Percentiles rank a stretch among this genome's conserved stretches.
Evolutionary conservation across 306 rosid species (phyloP).

Genomic region (Mimosa bimucronata): DNA sequence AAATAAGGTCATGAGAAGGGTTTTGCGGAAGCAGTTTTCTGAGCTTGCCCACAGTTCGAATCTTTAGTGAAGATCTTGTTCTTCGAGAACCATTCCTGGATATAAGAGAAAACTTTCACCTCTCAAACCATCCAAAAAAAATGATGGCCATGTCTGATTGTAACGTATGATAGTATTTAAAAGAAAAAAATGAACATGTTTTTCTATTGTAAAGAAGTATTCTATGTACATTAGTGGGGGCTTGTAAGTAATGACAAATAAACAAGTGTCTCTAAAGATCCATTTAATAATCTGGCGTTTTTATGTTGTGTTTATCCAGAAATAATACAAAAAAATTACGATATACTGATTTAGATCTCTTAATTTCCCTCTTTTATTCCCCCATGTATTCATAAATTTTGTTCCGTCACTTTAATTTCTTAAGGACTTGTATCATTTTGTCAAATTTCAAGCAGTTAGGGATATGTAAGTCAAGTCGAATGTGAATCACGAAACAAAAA

Average conservation of each 20-base stretch:
- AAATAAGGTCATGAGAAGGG: constrained; percentile 95
- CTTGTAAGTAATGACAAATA: neutral
- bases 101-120: neutral
- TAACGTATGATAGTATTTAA: neutral
- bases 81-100: neutral
- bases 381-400: neutral
- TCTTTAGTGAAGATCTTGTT: constrained; percentile 41
- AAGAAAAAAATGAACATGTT: neutral
- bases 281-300: neutral
- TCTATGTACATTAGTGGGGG: neutral
- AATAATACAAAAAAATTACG: neutral
- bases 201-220: neutral
- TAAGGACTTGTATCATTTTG: neutral
- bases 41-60: constrained; percentile 55
- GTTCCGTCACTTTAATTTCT: neutral
- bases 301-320: neutral
- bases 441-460: neutral
- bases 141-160: neutral
- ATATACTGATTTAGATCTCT: neutral
- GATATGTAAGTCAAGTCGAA: too few species aligned
- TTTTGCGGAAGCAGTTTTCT: constrained; percentile 68
- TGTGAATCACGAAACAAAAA: too few species aligned
- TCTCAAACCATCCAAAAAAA: too few species aligned
- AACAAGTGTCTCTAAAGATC: neutral
- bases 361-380: neutral